Evolutionary conservation across 2,329 filamentous ascomycete species (phyloP).

Genomic region (Penicillium sp.): DNA sequence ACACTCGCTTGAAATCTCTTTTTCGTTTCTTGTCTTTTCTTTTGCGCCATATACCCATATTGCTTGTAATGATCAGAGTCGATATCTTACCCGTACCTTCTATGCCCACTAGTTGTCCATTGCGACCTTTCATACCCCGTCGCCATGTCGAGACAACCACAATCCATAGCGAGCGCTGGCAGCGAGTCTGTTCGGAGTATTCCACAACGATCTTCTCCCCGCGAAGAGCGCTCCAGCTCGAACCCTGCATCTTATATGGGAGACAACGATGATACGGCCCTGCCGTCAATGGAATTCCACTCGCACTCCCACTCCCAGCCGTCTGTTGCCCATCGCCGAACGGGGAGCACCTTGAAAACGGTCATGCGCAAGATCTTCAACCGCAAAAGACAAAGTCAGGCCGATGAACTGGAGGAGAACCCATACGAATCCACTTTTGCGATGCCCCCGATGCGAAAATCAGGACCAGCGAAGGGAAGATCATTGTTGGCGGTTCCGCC

Average conservation of each 20-base stretch:
- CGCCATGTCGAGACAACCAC: slow-evolving; percentile 18
- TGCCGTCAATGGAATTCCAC: slow-evolving; percentile 34
- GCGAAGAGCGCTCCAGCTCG: slow-evolving; percentile 19
- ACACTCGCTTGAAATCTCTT: slow-evolving; percentile 16
- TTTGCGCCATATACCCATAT: slow-evolving; percentile 18
- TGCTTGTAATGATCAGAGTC: slow-evolving; percentile 21
- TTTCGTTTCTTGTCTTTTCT: slow-evolving; percentile 1
- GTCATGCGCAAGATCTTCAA: slow-evolving; percentile 49
- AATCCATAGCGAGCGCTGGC: slow-evolving; percentile 23
- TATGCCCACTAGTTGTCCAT: neutral
- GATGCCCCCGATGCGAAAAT: slow-evolving; percentile 10
- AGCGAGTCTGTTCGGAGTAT: slow-evolving; percentile 19
- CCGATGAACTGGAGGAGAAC: slow-evolving; percentile 31
- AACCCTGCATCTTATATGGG: slow-evolving; percentile 14
- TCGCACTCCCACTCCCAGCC: slow-evolving; percentile 14
- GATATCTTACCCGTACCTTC: neutral
- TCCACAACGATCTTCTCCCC: slow-evolving; percentile 12
- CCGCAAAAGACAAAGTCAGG: slow-evolving; percentile 38
- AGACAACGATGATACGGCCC: slow-evolving; percentile 31
- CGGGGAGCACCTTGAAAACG: slow-evolving; percentile 43
- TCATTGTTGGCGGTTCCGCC: slow-evolving; percentile 26
- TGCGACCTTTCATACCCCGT: neutral
- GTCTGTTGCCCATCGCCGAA: slow-evolving; percentile 37
- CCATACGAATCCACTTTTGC: slow-evolving; percentile 22
- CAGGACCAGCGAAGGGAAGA: slow-evolving; percentile 19